Evolutionary conservation across 768 basidiomycete species (phyloP).

Genomic region (Mycena vitilis): DNA sequence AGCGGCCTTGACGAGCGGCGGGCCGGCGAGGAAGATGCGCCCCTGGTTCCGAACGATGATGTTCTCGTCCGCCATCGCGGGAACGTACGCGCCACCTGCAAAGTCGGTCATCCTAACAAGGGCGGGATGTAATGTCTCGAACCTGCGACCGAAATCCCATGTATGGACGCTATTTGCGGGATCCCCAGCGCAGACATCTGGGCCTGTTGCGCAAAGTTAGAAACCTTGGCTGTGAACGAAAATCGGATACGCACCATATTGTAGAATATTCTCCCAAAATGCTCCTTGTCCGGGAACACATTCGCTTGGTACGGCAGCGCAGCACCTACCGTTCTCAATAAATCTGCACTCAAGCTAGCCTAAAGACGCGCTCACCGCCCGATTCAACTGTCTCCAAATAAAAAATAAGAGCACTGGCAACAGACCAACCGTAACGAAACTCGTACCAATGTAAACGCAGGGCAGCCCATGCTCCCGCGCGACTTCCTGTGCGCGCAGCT

Average conservation of each 20-base stretch:
- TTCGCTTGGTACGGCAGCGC: slow-evolving; percentile 94
- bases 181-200: slow-evolving; percentile 94
- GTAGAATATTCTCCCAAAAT: slow-evolving; percentile 97
- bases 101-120: slow-evolving; percentile 16
- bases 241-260: slow-evolving; percentile 78
- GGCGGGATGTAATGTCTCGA: slow-evolving; percentile 18
- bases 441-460: slow-evolving; percentile 90
- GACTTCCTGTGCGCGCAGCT: slow-evolving; percentile 93
- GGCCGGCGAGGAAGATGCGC: slow-evolving; percentile 93
- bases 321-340: slow-evolving; percentile 84
- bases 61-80: slow-evolving; percentile 97
- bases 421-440: background rate
- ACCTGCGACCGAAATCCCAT: slow-evolving; percentile 95
- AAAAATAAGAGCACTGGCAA: slow-evolving; percentile 21
- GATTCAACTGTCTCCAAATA: slow-evolving; percentile 76
- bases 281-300: slow-evolving; percentile 94
- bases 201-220: slow-evolving; percentile 58
- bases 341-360: slow-evolving; percentile 9
- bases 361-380: slow-evolving; percentile 57
- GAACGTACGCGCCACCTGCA: slow-evolving; percentile 90
- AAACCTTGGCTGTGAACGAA: slow-evolving; percentile 10
- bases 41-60: slow-evolving; percentile 93
- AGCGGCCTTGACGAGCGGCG: slow-evolving; percentile 94
- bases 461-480: slow-evolving; percentile 92
- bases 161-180: slow-evolving; percentile 92